Evolutionary conservation across 2,329 filamentous ascomycete species (phyloP).

Genomic region (Diaporthe citrichinensis): DNA sequence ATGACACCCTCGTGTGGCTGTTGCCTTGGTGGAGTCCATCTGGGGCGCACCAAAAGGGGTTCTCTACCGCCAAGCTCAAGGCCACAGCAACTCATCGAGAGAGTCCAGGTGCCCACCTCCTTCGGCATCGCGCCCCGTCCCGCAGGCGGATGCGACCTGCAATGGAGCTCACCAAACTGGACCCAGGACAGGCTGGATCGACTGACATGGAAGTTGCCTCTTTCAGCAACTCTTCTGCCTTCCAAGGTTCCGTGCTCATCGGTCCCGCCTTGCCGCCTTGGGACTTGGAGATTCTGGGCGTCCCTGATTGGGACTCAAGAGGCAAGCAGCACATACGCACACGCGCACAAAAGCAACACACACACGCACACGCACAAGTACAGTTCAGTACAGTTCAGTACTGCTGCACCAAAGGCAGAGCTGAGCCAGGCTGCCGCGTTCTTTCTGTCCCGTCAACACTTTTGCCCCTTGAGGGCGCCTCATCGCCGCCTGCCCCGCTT

Average conservation of each 20-base stretch:
- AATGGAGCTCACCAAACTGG: neutral
- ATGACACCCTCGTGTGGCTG: neutral
- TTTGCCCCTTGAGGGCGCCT: slow-evolving; percentile 11
- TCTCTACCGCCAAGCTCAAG: neutral
- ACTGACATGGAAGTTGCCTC: neutral
- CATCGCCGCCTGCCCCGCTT: neutral
- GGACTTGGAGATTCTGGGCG: neutral
- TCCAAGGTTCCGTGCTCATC: neutral
- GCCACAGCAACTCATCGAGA: neutral
- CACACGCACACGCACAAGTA: neutral
- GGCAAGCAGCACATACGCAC: neutral
- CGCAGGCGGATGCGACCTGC: neutral
- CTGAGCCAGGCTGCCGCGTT: slow-evolving; percentile 16
- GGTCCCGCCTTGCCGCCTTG: slow-evolving; percentile 2
- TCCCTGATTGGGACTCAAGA: neutral
- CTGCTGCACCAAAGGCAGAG: neutral
- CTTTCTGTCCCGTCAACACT: neutral
- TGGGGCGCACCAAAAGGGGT: neutral
- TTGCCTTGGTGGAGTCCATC: slow-evolving; percentile 3
- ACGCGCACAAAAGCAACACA: neutral
- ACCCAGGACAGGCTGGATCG: neutral
- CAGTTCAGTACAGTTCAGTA: neutral
- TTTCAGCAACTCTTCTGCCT: slow-evolving; percentile 9
- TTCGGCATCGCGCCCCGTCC: slow-evolving; percentile 11
- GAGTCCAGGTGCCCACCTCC: neutral